Evolutionary conservation across 73 alveolate genomes (phyloP).

Genomic region (Paramecium primaurelia): DNA sequence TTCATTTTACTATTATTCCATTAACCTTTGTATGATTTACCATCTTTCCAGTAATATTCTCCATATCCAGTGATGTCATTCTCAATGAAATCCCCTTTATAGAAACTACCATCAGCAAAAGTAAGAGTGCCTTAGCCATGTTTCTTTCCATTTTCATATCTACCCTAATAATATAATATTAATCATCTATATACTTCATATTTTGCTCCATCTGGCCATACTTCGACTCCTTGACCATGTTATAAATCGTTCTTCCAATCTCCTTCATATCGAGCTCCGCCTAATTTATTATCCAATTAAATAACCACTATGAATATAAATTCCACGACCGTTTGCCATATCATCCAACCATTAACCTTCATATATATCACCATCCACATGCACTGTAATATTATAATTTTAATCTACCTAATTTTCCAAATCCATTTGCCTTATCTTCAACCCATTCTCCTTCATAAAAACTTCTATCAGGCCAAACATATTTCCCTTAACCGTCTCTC

Average conservation of each 20-base stretch:
- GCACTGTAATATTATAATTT: slow-evolving; percentile 64
- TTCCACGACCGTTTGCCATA: slow-evolving; percentile 74
- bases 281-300: slow-evolving; percentile 9
- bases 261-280: slow-evolving; percentile 84
- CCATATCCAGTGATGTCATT: slow-evolving; percentile 60
- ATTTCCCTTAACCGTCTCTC: slow-evolving; percentile 59
- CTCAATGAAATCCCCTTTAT: slow-evolving; percentile 34
- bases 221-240: slow-evolving; percentile 85
- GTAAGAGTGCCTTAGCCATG: slow-evolving; percentile 66
- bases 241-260: slow-evolving; percentile 77
- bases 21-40: slow-evolving; percentile 52
- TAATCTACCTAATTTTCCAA: slow-evolving; percentile 25
- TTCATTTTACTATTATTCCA: slow-evolving; percentile 59
- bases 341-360: slow-evolving; percentile 87
- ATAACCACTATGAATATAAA: slow-evolving; percentile 61
- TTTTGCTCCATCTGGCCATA: slow-evolving; percentile 78
- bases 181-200: slow-evolving; percentile 54
- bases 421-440: slow-evolving; percentile 67
- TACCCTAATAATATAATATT: slow-evolving; percentile 25
- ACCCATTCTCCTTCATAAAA: slow-evolving; percentile 56
- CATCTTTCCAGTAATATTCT: slow-evolving; percentile 62
- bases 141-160: slow-evolving; percentile 64
- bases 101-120: slow-evolving; percentile 31
- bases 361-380: slow-evolving; percentile 81
- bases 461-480: slow-evolving; percentile 55